Evolutionary conservation across 2,329 filamentous ascomycete species (phyloP).

Genomic region (Fusarium nisikadoi): DNA sequence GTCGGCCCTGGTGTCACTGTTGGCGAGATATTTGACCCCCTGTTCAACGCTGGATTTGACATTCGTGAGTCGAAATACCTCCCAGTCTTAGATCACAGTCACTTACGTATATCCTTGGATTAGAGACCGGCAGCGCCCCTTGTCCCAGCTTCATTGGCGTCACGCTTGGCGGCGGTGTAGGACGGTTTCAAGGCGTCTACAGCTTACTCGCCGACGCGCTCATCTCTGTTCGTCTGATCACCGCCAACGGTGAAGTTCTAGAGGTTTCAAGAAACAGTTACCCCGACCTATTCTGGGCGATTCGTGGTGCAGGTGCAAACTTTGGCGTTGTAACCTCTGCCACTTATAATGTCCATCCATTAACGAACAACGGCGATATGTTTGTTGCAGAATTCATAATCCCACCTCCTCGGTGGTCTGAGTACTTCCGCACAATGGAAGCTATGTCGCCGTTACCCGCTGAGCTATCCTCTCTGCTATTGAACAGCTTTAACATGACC

Average conservation of each 20-base stretch:
- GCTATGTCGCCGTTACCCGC: neutral
- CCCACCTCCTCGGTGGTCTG: rapidly evolving
- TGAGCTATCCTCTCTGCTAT: neutral
- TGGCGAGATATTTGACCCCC: rapidly evolving
- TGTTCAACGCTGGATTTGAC: rapidly evolving
- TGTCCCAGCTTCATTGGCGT: neutral
- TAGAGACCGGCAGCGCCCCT: neutral
- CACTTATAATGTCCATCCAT: neutral
- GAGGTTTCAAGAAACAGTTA: rapidly evolving
- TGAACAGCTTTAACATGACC: neutral
- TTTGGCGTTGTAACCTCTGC: neutral
- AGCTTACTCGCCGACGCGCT: neutral
- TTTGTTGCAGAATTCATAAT: neutral
- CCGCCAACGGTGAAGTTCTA: rapidly evolving
- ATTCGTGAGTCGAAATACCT: rapidly evolving
- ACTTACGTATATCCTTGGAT: neutral
- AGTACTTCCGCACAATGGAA: neutral
- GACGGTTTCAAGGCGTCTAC: rapidly evolving
- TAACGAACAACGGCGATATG: neutral
- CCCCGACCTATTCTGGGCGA: neutral
- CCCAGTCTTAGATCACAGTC: rapidly evolving
- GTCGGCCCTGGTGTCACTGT: neutral
- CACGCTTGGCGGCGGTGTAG: neutral
- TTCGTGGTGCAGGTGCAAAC: neutral
- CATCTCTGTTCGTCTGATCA: neutral